phyloP scores from a whole-genome alignment of 495 filamentous ascomycete species.

The Daldinia decipiens region DNA sequence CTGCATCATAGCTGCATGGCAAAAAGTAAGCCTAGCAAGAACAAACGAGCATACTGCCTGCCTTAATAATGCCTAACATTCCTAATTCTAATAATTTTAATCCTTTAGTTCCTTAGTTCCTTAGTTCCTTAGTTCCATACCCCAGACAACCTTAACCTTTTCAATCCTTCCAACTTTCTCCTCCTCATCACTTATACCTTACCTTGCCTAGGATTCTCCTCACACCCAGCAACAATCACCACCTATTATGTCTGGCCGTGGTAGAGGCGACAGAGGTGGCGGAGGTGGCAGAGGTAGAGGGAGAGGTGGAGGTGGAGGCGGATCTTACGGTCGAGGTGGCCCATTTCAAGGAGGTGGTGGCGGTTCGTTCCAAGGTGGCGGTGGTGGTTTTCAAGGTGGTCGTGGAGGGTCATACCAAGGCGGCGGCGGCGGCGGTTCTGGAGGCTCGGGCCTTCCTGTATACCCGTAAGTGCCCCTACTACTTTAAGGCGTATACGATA shows the following conservation, averaged over 20 bases:
- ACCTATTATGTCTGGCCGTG: slow-evolving; percentile 6
- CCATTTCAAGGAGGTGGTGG: not conserved
- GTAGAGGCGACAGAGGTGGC: not conserved
- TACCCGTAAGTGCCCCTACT: not conserved
- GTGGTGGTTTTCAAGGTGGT: not conserved
- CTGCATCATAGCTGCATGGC: not conserved
- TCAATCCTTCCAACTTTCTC: not conserved
- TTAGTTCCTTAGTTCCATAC: not conserved
- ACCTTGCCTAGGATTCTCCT: not conserved
- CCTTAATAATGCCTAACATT: not conserved
- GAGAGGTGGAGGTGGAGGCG: not conserved
- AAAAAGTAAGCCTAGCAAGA: not conserved
- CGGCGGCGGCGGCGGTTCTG: not conserved
- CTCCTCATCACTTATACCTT: not conserved
- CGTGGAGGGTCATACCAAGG: not conserved
- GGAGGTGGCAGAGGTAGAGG: not conserved
- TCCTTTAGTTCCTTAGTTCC: not conserved
- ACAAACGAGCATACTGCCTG: not conserved
- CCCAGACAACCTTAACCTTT: not conserved
- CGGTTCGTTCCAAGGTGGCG: not conserved
- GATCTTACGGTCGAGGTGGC: not conserved
- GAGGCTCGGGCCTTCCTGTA: not conserved
- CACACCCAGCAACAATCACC: not conserved
- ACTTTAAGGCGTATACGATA: not conserved
- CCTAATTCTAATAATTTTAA: not conserved